Conservation (phyloP, 2,329 filamentous ascomycete genomes). For the Iodosphaeria phyllophila region DNA sequence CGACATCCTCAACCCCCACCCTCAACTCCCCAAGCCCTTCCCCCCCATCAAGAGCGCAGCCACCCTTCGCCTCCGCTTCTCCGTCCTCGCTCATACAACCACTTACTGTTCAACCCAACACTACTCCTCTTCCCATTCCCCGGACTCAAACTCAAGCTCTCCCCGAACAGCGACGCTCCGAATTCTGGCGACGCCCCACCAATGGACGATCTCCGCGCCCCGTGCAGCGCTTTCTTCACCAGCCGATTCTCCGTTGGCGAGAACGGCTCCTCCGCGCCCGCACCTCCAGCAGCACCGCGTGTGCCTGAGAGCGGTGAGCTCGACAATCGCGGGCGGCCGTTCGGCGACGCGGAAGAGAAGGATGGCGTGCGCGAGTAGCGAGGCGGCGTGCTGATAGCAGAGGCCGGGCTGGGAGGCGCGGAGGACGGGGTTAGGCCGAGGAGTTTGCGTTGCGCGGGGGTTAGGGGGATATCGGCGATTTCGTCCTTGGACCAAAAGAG, state of each 20-base stretch:
- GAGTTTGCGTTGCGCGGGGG: constrained; percentile 68
- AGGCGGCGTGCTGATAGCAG: constrained; percentile 69
- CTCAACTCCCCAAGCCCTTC: too few species aligned
- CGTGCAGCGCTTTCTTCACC: constrained; percentile 46
- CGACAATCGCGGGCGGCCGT: constrained; percentile 26
- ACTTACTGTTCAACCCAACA: constrained; percentile 75
- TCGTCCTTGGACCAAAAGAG: constrained; percentile 56
- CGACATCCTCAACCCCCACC: too few species aligned
- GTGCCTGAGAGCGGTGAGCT: constrained; percentile 21
- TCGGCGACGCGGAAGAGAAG: constrained; percentile 35
- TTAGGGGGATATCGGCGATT: constrained; percentile 76
- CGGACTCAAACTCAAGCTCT: constrained; percentile 50
- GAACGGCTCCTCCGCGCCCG: constrained; percentile 22
- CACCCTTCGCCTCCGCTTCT: constrained; percentile 28
- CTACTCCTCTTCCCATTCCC: constrained; percentile 46
- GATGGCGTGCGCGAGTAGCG: constrained; percentile 65
- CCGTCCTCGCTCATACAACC: constrained; percentile 75
- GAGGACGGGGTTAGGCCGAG: constrained; percentile 60
- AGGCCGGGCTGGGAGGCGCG: constrained; percentile 43
- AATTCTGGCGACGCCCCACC: constrained; percentile 31
- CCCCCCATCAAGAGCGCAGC: too few species aligned
- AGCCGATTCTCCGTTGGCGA: constrained; percentile 31
- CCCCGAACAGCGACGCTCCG: constrained; percentile 27
- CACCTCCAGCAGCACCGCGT: constrained; percentile 6
- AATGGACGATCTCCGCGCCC: constrained; percentile 42